A percentile compares a stretch with the other conserved stretches of the same genome.
Conservation (phyloP, 1,284 basidiomycete species). For the Xerocomus nothofagi region DNA sequence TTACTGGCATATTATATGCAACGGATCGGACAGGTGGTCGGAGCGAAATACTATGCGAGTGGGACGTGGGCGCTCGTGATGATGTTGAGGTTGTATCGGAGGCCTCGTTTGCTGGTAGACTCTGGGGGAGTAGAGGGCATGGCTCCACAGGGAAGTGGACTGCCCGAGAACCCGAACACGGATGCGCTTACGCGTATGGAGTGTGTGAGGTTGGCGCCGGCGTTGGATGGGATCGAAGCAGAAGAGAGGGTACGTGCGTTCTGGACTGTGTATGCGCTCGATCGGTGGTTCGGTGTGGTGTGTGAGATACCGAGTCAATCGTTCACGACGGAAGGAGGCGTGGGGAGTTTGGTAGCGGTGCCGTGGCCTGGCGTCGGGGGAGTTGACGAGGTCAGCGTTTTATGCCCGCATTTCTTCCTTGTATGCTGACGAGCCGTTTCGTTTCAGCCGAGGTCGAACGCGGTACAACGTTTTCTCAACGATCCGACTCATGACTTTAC, state of each 20-base stretch:
- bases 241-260: conserved; percentile 50
- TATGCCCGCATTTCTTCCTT: background rate
- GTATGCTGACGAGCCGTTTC: background rate
- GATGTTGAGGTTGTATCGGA: conserved; percentile 38
- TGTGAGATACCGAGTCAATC: conserved; percentile 32
- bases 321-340: conserved; percentile 19
- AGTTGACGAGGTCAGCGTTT: conserved; percentile 2
- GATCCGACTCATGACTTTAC: conserved; percentile 19
- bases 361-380: conserved; percentile 42
- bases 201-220: conserved; percentile 30
- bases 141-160: background rate
- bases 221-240: conserved; percentile 42
- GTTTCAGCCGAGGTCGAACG: conserved; percentile 14
- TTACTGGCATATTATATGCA: conserved; percentile 47
- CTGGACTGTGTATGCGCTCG: conserved; percentile 45
- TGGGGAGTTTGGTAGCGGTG: conserved; percentile 38
- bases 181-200: conserved; percentile 8
- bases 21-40: conserved; percentile 40
- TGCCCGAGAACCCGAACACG: background rate
- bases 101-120: background rate
- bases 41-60: conserved; percentile 45
- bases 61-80: conserved; percentile 40
- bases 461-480: conserved; percentile 31
- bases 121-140: background rate
- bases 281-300: conserved; percentile 40